Base-by-base conservation (phyloP, 2,329 filamentous ascomycete genomes). In the Teratosphaeria pseudoeucalypti region DNA sequence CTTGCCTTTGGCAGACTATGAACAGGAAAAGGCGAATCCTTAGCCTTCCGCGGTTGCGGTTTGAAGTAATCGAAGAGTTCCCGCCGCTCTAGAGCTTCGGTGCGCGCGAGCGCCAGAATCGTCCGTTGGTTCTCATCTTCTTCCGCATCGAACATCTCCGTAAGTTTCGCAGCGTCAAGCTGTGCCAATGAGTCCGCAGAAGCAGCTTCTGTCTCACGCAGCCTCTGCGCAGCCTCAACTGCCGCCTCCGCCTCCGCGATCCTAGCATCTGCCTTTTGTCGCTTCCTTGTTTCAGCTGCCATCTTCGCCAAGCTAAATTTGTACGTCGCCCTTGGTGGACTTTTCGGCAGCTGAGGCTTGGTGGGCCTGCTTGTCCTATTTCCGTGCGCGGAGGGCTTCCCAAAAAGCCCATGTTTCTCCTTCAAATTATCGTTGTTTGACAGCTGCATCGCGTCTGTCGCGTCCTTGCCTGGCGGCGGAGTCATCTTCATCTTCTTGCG, bases 51-150 rank as follows among this genome's bases (percentile, higher is more conserved):
- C 57, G 54, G 55, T 57, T 54, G 43, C 16, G 60, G 58, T 5
- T 75, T 73, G 63, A 85, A 87, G 68, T 87, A 86, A 57, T 79
- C 77, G 75, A 82, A 88, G 4, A 72, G 71, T 57, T 77, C 76
- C n/a, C 81, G 76, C 16, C 74, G 70, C 23, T 81, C 74, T 49
- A 82, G 75, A 32, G 82, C 82, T 67, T 86, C 84, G 1, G 84
- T 87, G 65, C 84, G 78, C 62, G 78, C 75, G 64, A 88, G 78
- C 43, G 84, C 85, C 62, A 78, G 74, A 61, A 80, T 74, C 34
- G 86, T 72, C 63, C 81, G 81, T 60, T 79, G 77, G 32, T 78
- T 76, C 26, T 76, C 70, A 19, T 77, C 76, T 49, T 73, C 75
- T 16, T 66, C 66, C 10, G 67, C 65, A 10, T 55, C 63, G 12